Evolutionary conservation across 2,329 filamentous ascomycete species (phyloP).

Genomic region (Cladobotryum protrusum): DNA sequence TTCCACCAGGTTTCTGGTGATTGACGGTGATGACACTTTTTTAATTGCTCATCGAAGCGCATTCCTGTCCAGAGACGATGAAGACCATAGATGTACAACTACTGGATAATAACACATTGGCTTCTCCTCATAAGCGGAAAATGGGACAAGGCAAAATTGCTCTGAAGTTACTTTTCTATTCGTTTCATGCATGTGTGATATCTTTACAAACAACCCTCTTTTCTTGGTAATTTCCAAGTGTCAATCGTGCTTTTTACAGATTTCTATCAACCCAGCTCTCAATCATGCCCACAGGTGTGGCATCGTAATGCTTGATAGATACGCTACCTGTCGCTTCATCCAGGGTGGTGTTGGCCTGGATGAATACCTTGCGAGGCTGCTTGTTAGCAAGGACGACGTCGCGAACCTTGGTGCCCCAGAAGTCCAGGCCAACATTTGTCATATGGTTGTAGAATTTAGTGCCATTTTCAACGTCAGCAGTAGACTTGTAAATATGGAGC

Average conservation of each 20-base stretch:
- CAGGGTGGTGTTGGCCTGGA: conserved; percentile 83
- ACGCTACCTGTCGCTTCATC: conserved; percentile 64
- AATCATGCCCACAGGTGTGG: conserved; percentile 73
- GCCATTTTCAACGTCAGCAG: conserved; percentile 75
- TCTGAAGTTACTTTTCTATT: neutral
- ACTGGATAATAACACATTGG: neutral
- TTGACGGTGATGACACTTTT: conserved; percentile 24
- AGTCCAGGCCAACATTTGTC: conserved; percentile 73
- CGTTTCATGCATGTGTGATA: neutral
- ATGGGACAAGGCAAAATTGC: neutral
- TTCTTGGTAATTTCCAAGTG: neutral
- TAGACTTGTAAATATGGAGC: conserved; percentile 86
- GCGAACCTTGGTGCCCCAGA: conserved; percentile 76
- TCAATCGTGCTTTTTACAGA: conserved; percentile 26
- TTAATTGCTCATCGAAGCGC: neutral
- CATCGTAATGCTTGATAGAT: conserved; percentile 77
- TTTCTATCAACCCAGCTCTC: conserved; percentile 69
- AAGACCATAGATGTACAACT: neutral
- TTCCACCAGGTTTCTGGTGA: conserved; percentile 26
- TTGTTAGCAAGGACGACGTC: conserved; percentile 70
- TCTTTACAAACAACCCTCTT: neutral
- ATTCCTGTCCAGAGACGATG: neutral
- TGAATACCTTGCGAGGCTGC: conserved; percentile 84
- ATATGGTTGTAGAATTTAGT: conserved; percentile 75
- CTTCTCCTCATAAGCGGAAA: no score